Evolutionary conservation across 306 rosid genomes (phyloP).

Genomic region (Prunus mira): DNA sequence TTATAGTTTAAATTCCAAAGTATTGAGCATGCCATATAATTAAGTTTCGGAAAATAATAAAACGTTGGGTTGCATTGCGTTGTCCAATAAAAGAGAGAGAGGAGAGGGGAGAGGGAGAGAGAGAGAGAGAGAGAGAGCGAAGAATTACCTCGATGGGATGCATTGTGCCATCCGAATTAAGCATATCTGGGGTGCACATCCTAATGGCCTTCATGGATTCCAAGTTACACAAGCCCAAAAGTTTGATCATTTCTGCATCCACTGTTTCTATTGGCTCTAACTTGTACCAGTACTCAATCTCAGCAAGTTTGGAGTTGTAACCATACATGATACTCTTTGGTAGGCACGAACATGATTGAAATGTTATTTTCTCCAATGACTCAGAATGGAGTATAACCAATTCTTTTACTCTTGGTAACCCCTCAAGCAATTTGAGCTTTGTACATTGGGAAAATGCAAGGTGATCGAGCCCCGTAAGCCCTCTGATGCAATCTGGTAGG

Average conservation of each 20-base stretch:
- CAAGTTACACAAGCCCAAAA: neutral
- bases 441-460: neutral
- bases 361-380: no score
- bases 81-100: neutral
- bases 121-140: no score
- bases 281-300: no score
- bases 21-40: no score
- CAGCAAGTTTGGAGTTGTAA: no score
- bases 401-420: neutral
- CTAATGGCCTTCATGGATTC: neutral
- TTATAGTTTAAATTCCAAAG: no score
- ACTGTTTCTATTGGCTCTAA: neutral
- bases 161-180: neutral
- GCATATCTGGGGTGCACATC: neutral
- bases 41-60: no score
- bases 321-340: no score
- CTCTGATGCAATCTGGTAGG: neutral
- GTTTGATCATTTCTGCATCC: neutral
- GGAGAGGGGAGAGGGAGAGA: no score
- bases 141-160: neutral
- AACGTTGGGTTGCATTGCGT: no score
- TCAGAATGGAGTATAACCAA: neutral
- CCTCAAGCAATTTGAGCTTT: neutral
- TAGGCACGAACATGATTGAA: no score
- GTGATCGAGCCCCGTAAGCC: neutral